Conservation (phyloP, 805 yeast genomes). For the Zygosaccharomyces kombuchaensis region DNA sequence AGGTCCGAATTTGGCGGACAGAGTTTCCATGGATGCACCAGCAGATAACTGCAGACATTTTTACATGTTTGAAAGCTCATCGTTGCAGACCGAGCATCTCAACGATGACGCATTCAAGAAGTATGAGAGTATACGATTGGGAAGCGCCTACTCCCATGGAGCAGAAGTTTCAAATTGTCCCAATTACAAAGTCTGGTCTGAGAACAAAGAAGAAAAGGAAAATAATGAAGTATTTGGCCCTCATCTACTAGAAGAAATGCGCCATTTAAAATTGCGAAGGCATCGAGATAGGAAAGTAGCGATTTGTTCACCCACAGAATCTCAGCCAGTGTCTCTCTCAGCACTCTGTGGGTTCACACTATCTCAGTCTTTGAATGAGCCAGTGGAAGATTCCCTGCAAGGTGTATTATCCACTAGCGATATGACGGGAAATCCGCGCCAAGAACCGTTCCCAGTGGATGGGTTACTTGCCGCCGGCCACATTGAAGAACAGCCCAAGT, state of each 20-base stretch:
- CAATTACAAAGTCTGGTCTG: conserved; percentile 2
- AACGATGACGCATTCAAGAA: conserved; percentile 10
- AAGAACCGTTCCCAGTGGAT: not conserved
- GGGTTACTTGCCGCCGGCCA: conserved; percentile 4
- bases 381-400: not conserved
- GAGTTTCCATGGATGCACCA: conserved; percentile 3
- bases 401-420: not conserved
- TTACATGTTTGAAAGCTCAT: conserved; percentile 1
- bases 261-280: not conserved
- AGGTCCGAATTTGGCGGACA: conserved; percentile 1
- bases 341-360: conserved; percentile 1
- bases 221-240: not conserved
- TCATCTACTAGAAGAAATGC: not conserved
- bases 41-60: conserved; percentile 4
- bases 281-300: not conserved
- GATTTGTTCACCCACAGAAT: not conserved
- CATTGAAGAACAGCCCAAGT: conserved; percentile 11
- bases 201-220: not conserved
- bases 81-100: not conserved
- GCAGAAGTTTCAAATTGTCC: not conserved
- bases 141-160: conserved; percentile 2
- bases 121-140: conserved; percentile 12
- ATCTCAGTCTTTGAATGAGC: conserved; percentile 2
- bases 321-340: not conserved
- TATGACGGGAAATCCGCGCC: not conserved